phyloP scores from a whole-genome alignment of 2,329 filamentous ascomycete species.

The Fusarium sp. region DNA sequence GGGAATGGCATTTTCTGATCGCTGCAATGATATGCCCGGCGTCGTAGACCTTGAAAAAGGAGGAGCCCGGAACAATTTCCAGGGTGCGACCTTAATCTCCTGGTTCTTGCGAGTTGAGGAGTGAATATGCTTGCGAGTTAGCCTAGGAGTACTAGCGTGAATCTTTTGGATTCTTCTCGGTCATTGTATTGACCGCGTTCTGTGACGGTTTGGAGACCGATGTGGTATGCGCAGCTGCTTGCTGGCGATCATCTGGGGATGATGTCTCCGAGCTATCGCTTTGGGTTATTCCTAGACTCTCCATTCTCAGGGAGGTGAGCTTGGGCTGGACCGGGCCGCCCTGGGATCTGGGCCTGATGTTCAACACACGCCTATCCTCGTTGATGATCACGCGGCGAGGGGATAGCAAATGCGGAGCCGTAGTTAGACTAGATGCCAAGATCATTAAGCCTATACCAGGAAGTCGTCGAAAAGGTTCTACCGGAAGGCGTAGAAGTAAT shows the following conservation, averaged over 20 bases:
- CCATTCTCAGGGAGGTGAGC: constrained; percentile 6
- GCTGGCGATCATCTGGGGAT: constrained; percentile 14
- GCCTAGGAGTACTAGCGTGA: neutral
- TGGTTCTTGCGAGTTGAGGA: no score
- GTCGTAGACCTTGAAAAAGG: neutral
- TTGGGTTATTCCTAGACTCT: constrained; percentile 27
- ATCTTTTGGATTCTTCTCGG: neutral
- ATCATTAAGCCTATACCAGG: neutral
- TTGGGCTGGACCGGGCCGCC: neutral
- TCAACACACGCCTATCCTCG: neutral
- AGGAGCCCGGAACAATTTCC: neutral
- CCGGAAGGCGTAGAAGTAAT: constrained; percentile 10
- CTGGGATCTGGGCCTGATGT: no score
- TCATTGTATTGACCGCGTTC: neutral
- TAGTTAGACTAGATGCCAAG: constrained; percentile 21
- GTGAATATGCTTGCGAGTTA: neutral
- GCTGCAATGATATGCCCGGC: constrained; percentile 6
- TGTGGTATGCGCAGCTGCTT: neutral
- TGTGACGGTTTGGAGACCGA: neutral
- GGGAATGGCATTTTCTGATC: neutral
- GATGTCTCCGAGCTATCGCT: constrained; percentile 12
- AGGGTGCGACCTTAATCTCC: neutral
- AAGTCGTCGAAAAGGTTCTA: constrained; percentile 14
- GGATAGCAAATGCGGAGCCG: constrained; percentile 7
- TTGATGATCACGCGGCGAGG: constrained; percentile 9